A percentile compares a stretch with the other conserved stretches of the same genome.
These are phyloP conservation scores for Blumeriella jaapii DNA, from an alignment of 2,329 filamentous ascomycete genomes.

Conservation along the genomic window DNA sequence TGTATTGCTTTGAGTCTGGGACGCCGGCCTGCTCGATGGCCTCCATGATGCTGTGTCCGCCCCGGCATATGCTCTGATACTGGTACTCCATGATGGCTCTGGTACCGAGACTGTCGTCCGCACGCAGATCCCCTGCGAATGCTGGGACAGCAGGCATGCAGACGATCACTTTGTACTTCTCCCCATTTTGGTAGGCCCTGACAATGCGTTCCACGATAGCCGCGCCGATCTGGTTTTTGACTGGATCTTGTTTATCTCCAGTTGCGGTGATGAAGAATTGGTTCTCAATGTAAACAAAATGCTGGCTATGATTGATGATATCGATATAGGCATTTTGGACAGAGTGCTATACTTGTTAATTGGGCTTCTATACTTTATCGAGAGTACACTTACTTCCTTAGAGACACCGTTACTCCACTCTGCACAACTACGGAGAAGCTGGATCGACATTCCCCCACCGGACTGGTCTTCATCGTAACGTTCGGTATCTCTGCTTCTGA, in stretches of 20 bases:
- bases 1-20: conserved; percentile 57
- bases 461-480: background rate
- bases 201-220: conserved; percentile 70
- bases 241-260: conserved; percentile 54
- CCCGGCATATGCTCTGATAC: conserved; percentile 68
- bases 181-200: conserved; percentile 51
- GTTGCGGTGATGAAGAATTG: conserved; percentile 84
- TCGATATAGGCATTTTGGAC: conserved; percentile 78
- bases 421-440: conserved; percentile 33
- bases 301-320: conserved; percentile 53
- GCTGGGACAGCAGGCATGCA: conserved; percentile 71
- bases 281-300: conserved; percentile 75
- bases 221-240: conserved; percentile 67
- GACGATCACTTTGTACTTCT: conserved; percentile 65
- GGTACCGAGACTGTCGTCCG: conserved; percentile 62
- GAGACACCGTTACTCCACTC: conserved; percentile 49
- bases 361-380: background rate
- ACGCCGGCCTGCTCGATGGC: conserved; percentile 52
- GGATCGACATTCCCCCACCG: conserved; percentile 21
- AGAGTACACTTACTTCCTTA: conserved; percentile 35
- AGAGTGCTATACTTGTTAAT: conserved; percentile 44
- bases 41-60: conserved; percentile 69
- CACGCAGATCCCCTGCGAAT: conserved; percentile 69
- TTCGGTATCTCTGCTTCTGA: conserved; percentile 1
- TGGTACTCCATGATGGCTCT: conserved; percentile 84